A percentile compares a stretch with the other conserved stretches of the same genome.
phyloP scores from a whole-genome alignment of 75 land plant species.

The Ceratopteris richardii region DNA sequence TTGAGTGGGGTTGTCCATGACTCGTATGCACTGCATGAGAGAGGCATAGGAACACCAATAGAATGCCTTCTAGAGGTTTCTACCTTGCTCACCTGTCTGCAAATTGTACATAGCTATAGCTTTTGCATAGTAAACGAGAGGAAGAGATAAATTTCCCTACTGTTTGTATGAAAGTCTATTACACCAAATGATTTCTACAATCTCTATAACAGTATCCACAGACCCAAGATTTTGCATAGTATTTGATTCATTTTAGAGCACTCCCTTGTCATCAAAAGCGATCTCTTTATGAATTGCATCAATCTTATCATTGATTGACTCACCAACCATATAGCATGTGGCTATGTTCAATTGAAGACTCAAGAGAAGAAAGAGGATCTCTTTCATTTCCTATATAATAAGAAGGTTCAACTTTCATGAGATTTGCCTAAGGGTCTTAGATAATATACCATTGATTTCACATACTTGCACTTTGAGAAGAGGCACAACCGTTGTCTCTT shows the following conservation, averaged over 20 bases:
- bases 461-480: conserved; percentile 25
- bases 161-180: conserved; percentile 67
- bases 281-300: conserved; percentile 86
- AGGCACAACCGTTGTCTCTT: conserved; percentile 45
- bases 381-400: conserved; percentile 96
- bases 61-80: too few relatives aligned
- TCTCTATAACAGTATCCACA: conserved; percentile 81
- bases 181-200: conserved; percentile 65
- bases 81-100: too few relatives aligned
- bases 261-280: conserved; percentile 68
- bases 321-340: too few relatives aligned
- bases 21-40: too few relatives aligned
- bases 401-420: conserved; percentile 84
- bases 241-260: conserved; percentile 49
- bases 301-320: too few relatives aligned
- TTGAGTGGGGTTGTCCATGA: too few relatives aligned
- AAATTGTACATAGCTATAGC: too few relatives aligned
- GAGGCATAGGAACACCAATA: too few relatives aligned
- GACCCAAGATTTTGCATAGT: conserved; percentile 47
- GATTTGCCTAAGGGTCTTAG: conserved; percentile 80
- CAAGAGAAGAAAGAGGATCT: conserved; percentile 78
- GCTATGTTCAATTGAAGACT: conserved; percentile 87
- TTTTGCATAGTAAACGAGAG: conserved; percentile 89
- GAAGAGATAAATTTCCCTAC: conserved; percentile 46
- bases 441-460: conserved; percentile 61